Percentiles rank a stretch among this genome's conserved stretches.
These are phyloP conservation scores for Linnemannia exigua DNA, from an alignment of 192 early-diverging fungal genomes.

Conservation along the genomic window DNA sequence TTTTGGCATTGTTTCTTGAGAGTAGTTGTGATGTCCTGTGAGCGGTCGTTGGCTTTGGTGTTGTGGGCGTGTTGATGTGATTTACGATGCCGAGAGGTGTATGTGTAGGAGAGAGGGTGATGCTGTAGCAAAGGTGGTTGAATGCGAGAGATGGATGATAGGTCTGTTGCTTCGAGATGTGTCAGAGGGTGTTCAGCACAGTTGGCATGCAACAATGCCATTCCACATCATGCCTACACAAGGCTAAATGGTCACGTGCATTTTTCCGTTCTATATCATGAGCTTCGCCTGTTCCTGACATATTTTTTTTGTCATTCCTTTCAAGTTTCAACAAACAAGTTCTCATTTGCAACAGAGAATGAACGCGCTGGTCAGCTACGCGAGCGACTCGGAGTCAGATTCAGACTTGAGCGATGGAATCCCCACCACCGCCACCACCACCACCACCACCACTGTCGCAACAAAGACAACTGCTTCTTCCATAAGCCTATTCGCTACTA, in stretches of 20 bases:
- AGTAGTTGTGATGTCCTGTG: not conserved
- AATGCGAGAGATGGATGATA: not conserved
- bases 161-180: not conserved
- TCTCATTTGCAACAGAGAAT: not conserved
- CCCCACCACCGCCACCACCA: not conserved
- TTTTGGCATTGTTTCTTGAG: slow-evolving; percentile 29
- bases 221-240: too few relatives aligned
- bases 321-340: too few relatives aligned
- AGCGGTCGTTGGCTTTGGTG: not conserved
- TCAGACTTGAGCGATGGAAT: not conserved
- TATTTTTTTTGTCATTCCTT: too few relatives aligned
- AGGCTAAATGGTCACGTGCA: too few relatives aligned
- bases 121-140: not conserved
- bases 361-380: slow-evolving; percentile 42
- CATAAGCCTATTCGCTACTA: not conserved
- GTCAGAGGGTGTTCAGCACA: too few relatives aligned
- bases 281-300: too few relatives aligned
- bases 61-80: not conserved
- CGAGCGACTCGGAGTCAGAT: slow-evolving; percentile 44
- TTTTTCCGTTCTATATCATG: too few relatives aligned
- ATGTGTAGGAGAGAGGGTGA: not conserved
- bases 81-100: too few relatives aligned
- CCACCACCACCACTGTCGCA: too few relatives aligned
- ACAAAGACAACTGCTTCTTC: not conserved
- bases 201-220: not conserved